Conservation (phyloP, 305 asterid genomes). For the Plantago lanceolata region DNA sequence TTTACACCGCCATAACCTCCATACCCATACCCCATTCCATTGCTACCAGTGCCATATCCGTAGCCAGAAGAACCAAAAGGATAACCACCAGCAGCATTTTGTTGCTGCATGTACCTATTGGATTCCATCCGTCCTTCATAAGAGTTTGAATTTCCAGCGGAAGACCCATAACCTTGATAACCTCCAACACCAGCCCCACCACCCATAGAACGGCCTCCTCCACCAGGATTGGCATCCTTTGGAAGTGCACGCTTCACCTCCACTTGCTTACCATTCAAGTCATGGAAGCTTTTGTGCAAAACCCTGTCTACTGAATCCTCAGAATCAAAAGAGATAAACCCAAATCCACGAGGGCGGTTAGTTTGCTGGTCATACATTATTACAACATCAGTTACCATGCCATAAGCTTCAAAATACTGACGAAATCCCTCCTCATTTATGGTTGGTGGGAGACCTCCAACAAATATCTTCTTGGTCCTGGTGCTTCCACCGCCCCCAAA, state of each 20-base stretch:
- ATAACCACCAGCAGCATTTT: slow-evolving; percentile 59
- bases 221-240: slow-evolving; percentile 69
- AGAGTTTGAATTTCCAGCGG: slow-evolving; percentile 35
- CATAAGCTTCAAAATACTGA: slow-evolving; percentile 70
- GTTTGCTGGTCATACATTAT: slow-evolving; percentile 92
- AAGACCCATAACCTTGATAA: slow-evolving; percentile 40
- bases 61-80: slow-evolving; percentile 55
- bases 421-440: slow-evolving; percentile 71
- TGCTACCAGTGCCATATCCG: slow-evolving; percentile 63
- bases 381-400: slow-evolving; percentile 72
- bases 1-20: slow-evolving; percentile 32
- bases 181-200: slow-evolving; percentile 30
- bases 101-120: slow-evolving; percentile 58
- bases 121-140: slow-evolving; percentile 72
- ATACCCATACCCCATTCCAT: slow-evolving; percentile 73
- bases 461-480: slow-evolving; percentile 77
- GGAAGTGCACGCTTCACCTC: slow-evolving; percentile 92
- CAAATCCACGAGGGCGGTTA: slow-evolving; percentile 88
- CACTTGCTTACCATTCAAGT: slow-evolving; percentile 74
- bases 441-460: slow-evolving; percentile 81
- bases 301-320: slow-evolving; percentile 91
- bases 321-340: slow-evolving; percentile 78
- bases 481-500: slow-evolving; percentile 55
- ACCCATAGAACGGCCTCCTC: slow-evolving; percentile 42
- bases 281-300: slow-evolving; percentile 76